Evolutionary conservation across 495 filamentous ascomycete genomes (phyloP), one percentile per base, ranked within the genome.

Genomic region (Penicillium macrosclerotiorum): DNA sequence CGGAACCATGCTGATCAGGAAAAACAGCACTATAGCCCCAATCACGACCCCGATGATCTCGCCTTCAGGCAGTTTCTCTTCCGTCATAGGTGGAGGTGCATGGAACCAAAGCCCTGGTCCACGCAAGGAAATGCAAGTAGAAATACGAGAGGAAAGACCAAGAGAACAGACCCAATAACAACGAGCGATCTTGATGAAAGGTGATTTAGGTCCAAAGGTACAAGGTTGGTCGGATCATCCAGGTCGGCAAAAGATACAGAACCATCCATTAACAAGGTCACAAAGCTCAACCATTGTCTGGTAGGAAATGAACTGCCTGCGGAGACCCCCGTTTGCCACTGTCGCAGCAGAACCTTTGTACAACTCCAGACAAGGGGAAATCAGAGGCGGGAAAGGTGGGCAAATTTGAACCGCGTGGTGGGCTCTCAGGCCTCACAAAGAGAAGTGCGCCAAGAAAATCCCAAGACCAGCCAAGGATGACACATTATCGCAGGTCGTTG

Each of bases 41-140:
- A 68, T 56, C 38, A 67, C 55, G 44, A 70, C 57, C 30, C 64
- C 63, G 37, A 70, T 51, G 13, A 70, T 40, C 46, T 64, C 58
- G 20, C 47, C 55, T 29, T 47, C 46, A 8, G 62, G 55, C 23
- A 62, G 31, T 20, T 44, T 32, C 35, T 61, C 44, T 26, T 49
- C 55, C 16, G 45, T 50, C 63, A 68, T 68, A 8, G 42, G 47
- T 51, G 49, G 46, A 24, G 45, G 47, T 35, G 18, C 32, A 49
- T 42, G 39, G 27, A 39, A 31, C 33, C 27, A 40, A 31, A 13
- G 18, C 31, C 22, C 32, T 19, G 40, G 25, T 48, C 40, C 45
- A 47, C 44, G 45, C 42, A 22, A 36, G 22, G 29, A 49, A 19
- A 12, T n/a, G 5, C 1, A 20, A 47, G 17, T 38, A 20, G 26